Evolutionary conservation across 768 basidiomycete species (phyloP).

Genomic region (Pleurotus sapidus): DNA sequence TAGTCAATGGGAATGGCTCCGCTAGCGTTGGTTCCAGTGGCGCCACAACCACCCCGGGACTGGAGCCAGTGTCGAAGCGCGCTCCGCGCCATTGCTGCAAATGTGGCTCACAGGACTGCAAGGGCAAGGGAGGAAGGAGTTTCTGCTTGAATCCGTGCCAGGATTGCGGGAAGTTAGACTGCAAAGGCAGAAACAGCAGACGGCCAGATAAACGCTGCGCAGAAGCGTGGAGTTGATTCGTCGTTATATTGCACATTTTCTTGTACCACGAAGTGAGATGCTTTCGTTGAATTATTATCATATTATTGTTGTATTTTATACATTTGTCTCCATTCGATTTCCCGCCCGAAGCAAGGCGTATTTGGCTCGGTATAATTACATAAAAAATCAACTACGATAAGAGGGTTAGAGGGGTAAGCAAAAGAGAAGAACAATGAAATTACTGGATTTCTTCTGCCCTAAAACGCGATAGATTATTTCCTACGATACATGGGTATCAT

Average conservation of each 20-base stretch:
- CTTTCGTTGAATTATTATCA: background rate
- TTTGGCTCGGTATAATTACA: too few relatives aligned
- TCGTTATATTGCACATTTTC: background rate
- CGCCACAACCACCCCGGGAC: constrained; percentile 16
- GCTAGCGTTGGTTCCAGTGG: constrained; percentile 1
- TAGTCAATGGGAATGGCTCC: constrained; percentile 7
- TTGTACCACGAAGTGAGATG: background rate
- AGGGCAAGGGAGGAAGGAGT: constrained; percentile 75
- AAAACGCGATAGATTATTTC: too few relatives aligned
- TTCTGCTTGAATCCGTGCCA: constrained; percentile 76
- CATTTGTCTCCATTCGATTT: too few relatives aligned
- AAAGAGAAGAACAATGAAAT: too few relatives aligned
- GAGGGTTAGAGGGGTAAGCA: too few relatives aligned
- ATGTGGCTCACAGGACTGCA: constrained; percentile 78
- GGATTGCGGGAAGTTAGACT: constrained; percentile 81
- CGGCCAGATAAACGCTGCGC: constrained; percentile 73
- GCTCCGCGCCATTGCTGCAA: constrained; percentile 77
- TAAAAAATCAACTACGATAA: too few relatives aligned
- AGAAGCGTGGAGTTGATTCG: constrained; percentile 44
- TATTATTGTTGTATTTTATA: too few relatives aligned
- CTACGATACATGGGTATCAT: too few relatives aligned
- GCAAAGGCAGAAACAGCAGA: constrained; percentile 74
- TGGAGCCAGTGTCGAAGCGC: constrained; percentile 49
- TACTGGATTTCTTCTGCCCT: too few relatives aligned
- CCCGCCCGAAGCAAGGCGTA: too few relatives aligned